Evolutionary conservation across 164 flowering plant species (phyloP).

Genomic region (Macadamia integrifolia): DNA sequence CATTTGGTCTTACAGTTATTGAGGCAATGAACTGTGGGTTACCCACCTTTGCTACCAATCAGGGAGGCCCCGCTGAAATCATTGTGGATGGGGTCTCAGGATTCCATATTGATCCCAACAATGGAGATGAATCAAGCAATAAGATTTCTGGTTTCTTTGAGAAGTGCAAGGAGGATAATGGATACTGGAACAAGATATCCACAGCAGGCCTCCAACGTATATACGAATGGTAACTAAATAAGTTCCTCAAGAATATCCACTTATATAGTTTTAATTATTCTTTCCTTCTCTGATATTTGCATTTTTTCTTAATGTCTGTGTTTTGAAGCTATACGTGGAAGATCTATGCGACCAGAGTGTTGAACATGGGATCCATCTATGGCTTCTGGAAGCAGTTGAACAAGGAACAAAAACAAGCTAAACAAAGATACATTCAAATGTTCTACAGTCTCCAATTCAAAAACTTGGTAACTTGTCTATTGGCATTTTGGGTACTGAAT

Average conservation of each 20-base stretch:
- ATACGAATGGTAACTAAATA: slow-evolving; percentile 57
- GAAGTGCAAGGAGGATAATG: slow-evolving; percentile 61
- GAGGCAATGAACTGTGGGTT: slow-evolving; percentile 97
- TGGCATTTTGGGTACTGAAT: not conserved
- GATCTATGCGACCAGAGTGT: slow-evolving; percentile 75
- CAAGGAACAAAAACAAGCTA: slow-evolving; percentile 72
- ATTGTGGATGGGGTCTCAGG: slow-evolving; percentile 88
- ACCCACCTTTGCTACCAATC: slow-evolving; percentile 88
- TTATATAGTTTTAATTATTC: not conserved
- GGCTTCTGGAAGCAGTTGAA: slow-evolving; percentile 76
- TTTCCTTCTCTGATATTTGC: not conserved
- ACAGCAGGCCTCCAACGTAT: slow-evolving; percentile 64
- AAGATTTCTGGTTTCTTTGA: slow-evolving; percentile 85
- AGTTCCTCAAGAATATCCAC: too few relatives aligned
- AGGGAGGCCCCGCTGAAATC: slow-evolving; percentile 98
- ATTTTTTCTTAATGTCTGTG: not conserved
- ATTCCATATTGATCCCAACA: slow-evolving; percentile 75
- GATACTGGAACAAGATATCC: slow-evolving; percentile 63
- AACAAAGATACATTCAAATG: slow-evolving; percentile 73
- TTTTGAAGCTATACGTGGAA: slow-evolving; percentile 94
- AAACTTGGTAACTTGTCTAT: slow-evolving; percentile 47
- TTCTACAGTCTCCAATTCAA: slow-evolving; percentile 76
- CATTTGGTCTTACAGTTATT: slow-evolving; percentile 87
- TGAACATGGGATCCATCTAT: slow-evolving; percentile 88
- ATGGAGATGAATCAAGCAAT: slow-evolving; percentile 74